Base-by-base conservation (phyloP, 495 filamentous ascomycete species). In the Hyaloscypha finlandica region DNA sequence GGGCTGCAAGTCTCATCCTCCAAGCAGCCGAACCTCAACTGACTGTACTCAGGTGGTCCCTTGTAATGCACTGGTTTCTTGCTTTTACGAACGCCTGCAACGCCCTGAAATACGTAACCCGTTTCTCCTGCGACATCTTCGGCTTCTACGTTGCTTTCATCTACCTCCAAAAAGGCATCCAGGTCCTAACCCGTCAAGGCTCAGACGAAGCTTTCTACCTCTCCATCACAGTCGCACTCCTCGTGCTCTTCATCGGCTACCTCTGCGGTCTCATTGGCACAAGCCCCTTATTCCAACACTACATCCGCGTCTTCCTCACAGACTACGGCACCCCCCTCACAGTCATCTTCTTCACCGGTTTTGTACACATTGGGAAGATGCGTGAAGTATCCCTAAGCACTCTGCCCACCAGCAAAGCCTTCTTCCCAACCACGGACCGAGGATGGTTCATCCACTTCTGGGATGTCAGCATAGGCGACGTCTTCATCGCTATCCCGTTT, bases 401-500 rank as follows among this genome's bases (percentile, higher is more conserved):
- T 8, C 75, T 95, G 54, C 91, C 91, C 1, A 92, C 87, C 4
- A 87, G 85, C 68, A 87, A 83, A 61, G 87, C 94, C 0, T 98
- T 97, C 81, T 89, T 87, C 69, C 94, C 94, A 2, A 97, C 94
- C 0, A 77, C 78, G 1, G 87, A 92, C 69, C 84, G 94, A 8
- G 80, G 81, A 9, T 98, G 94, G 94, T 83, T 97, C 61, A 85
- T 98, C 8, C 79, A 86, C 69, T 97, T 98, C 76, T 97, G 94
- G 94, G 85, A 94, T 68, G 85, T 97, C 55, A 77, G 79, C 30
- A 84, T 90, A 29, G 84, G 81, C 0, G 87, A 94, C 71, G 83
- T 97, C 14, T 97, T 97, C 74, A 77, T 96, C 58, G 94, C 94
- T 9, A 87, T 97, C 29, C 94, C 94, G 0, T 95, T 97, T 76